These are phyloP conservation scores for Nakaseomyces kungkrabaensis DNA, from an alignment of 1,139 yeast species.

Conservation along the genomic window DNA sequence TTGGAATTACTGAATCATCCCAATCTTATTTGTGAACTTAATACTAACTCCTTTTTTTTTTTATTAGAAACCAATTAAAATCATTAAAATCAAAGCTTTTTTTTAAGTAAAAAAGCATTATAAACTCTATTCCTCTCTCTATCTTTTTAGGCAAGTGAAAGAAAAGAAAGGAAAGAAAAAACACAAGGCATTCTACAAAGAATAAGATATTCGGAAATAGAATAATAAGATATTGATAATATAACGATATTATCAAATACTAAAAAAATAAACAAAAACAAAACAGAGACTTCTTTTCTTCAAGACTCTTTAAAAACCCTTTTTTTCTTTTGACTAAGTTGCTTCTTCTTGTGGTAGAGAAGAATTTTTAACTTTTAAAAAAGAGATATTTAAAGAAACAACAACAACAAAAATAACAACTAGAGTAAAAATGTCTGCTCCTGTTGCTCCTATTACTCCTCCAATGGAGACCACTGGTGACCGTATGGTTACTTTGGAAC, in stretches of 20 bases:
- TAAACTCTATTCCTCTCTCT: background rate
- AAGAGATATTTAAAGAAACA: background rate
- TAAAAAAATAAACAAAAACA: background rate
- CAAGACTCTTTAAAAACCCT: background rate
- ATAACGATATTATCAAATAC: background rate
- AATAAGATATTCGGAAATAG: background rate
- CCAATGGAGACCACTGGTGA: slow-evolving; percentile 77
- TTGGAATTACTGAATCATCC: background rate
- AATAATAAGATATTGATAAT: background rate
- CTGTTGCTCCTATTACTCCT: slow-evolving; percentile 74
- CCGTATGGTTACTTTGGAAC: slow-evolving; percentile 79
- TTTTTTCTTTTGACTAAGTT: background rate
- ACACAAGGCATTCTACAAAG: background rate
- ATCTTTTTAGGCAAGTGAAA: slow-evolving; percentile 2
- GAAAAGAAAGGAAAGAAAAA: background rate
- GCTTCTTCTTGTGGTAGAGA: slow-evolving; percentile 3
- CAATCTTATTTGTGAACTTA: background rate
- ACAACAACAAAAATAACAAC: background rate
- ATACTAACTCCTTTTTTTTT: background rate
- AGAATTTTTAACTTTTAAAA: background rate
- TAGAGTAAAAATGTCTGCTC: slow-evolving; percentile 23
- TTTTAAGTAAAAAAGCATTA: background rate
- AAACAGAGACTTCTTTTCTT: background rate
- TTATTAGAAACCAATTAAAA: background rate
- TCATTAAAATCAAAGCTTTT: background rate